phyloP scores from a whole-genome alignment of 2,329 filamentous ascomycete genomes.

The Fusarium duplospermum region DNA sequence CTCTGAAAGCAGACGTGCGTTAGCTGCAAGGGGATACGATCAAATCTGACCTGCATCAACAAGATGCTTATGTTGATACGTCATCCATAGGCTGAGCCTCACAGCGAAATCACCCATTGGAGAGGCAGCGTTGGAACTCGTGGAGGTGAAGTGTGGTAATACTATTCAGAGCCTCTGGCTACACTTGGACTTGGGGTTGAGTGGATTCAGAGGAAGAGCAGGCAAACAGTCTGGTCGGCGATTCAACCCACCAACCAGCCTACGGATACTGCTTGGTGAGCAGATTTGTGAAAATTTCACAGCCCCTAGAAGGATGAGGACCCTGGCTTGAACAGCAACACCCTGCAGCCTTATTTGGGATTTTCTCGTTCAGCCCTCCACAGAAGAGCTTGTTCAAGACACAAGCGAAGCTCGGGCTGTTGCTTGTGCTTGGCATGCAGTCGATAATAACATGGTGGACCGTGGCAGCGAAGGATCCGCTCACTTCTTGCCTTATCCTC shows the following conservation, averaged over 20 bases:
- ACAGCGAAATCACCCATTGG: not conserved
- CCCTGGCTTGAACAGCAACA: slow-evolving; percentile 4
- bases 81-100: not conserved
- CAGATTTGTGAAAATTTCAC: not conserved
- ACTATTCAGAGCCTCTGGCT: not conserved
- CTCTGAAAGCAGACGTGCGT: not conserved
- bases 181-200: not conserved
- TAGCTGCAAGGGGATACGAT: not conserved
- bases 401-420: not conserved
- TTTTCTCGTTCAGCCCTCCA: not conserved
- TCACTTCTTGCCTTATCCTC: not conserved
- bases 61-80: not conserved
- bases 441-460: not conserved
- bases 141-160: not conserved
- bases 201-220: not conserved
- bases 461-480: not conserved
- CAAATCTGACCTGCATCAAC: not conserved
- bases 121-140: not conserved
- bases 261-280: not conserved
- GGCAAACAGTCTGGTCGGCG: not conserved
- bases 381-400: not conserved
- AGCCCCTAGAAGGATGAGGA: not conserved
- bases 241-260: not conserved
- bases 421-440: not conserved
- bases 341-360: not conserved